phyloP scores from a whole-genome alignment of 805 yeast genomes.

The Teunomyces cretensis region DNA sequence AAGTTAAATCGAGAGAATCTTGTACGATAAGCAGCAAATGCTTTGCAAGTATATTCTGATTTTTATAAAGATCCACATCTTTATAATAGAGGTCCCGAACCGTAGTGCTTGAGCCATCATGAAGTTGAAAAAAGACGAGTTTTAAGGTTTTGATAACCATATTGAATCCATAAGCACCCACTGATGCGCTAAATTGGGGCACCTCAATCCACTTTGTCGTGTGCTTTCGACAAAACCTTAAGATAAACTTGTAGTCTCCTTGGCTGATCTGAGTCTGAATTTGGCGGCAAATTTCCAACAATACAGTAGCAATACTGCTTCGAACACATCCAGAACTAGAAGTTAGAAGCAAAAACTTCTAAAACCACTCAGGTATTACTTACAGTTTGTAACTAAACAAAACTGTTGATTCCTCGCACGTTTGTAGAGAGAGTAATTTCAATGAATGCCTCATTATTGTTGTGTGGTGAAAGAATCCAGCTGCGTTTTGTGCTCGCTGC shows the following conservation, averaged over 20 bases:
- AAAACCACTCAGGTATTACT: not conserved
- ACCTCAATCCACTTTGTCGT: not conserved
- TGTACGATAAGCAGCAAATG: slow-evolving; percentile 37
- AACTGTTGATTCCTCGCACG: not conserved
- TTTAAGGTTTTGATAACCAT: slow-evolving; percentile 6
- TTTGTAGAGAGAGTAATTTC: not conserved
- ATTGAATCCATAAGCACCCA: not conserved
- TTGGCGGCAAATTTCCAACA: slow-evolving; percentile 4
- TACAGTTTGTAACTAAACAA: slow-evolving; percentile 1
- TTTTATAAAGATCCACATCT: slow-evolving; percentile 50
- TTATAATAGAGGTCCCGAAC: slow-evolving; percentile 59
- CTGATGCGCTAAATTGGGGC: not conserved
- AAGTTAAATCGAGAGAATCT: slow-evolving; percentile 34
- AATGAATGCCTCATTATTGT: not conserved
- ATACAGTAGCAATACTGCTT: not conserved
- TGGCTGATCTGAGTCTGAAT: not conserved
- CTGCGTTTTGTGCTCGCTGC: too few relatives aligned
- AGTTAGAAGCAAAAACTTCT: not conserved
- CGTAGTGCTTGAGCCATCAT: slow-evolving; percentile 27
- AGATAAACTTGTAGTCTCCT: not conserved
- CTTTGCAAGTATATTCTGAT: slow-evolving; percentile 37
- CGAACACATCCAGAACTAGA: not conserved
- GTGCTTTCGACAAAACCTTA: not conserved
- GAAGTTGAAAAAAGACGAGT: slow-evolving; percentile 1
- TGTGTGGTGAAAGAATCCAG: not conserved